Conservation (phyloP, 306 rosid species). For the Acacia acuminata region DNA sequence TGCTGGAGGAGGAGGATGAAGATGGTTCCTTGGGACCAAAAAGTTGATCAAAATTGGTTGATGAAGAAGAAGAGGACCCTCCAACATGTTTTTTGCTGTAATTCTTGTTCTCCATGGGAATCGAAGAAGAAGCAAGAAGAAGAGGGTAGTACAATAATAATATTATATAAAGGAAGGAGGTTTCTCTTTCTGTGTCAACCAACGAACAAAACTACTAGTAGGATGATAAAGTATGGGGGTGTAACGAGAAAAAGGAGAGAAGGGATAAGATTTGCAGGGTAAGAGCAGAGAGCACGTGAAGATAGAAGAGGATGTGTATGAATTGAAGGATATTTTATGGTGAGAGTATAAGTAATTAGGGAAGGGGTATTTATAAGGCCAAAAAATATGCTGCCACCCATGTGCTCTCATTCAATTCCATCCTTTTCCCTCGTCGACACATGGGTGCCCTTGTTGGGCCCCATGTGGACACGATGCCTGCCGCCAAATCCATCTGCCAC, state of each 20-base stretch:
- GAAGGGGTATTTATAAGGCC: constrained; percentile 49
- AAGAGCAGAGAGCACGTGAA: constrained; percentile 37
- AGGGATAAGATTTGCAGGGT: constrained; percentile 47
- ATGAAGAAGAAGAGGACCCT: constrained; percentile 51
- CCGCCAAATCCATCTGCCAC: constrained; percentile 22
- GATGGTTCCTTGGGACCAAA: constrained; percentile 66
- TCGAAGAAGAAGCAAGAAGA: not conserved
- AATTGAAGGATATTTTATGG: constrained; percentile 2
- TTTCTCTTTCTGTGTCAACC: constrained; percentile 16
- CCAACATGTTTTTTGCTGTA: constrained; percentile 46
- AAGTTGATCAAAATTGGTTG: constrained; percentile 61
- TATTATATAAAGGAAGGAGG: not conserved
- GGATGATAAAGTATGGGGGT: constrained; percentile 32
- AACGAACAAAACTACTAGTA: constrained; percentile 47
- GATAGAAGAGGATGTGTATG: constrained; percentile 32
- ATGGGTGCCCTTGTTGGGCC: not conserved
- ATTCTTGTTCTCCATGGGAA: constrained; percentile 22
- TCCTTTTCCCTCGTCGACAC: constrained; percentile 8
- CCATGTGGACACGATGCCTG: constrained; percentile 41
- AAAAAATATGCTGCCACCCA: constrained; percentile 32
- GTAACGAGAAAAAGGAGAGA: constrained; percentile 32
- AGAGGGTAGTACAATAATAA: not conserved
- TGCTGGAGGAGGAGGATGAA: constrained; percentile 48
- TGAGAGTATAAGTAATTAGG: not conserved
- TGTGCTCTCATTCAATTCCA: constrained; percentile 34